These are phyloP conservation scores for Chlamydomonas incerta DNA, from an alignment of 139 green algal species.

Conservation along the genomic window DNA sequence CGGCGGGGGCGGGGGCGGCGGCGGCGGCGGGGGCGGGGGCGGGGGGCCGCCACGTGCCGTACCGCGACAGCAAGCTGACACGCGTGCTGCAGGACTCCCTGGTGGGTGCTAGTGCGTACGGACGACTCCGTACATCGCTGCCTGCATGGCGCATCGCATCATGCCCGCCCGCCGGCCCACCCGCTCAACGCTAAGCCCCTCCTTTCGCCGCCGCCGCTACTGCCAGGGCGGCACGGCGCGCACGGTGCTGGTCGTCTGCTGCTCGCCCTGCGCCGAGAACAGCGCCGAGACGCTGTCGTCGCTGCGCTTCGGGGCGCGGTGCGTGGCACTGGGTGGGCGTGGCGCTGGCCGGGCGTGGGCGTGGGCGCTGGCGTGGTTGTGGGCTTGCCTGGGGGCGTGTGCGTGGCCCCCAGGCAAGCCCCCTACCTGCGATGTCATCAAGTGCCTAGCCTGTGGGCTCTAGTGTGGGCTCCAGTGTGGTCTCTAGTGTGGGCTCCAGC, in stretches of 20 bases:
- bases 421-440: not conserved
- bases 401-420: not conserved
- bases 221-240: conserved; percentile 71
- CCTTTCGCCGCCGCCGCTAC: not conserved
- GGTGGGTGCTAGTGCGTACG: too few relatives aligned
- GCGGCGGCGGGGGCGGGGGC: not conserved
- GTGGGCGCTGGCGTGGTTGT: too few relatives aligned
- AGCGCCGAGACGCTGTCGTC: conserved; percentile 81
- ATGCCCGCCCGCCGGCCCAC: too few relatives aligned
- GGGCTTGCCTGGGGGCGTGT: too few relatives aligned
- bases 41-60: conserved; percentile 79
- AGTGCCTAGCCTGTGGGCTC: too few relatives aligned
- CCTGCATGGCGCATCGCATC: not conserved
- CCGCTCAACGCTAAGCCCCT: not conserved
- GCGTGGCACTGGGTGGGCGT: not conserved
- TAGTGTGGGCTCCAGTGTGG: too few relatives aligned
- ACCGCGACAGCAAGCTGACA: conserved; percentile 80
- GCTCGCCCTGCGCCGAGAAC: conserved; percentile 73
- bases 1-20: too few relatives aligned
- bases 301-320: conserved; percentile 60
- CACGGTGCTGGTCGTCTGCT: conserved; percentile 87
- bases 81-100: conserved; percentile 86
- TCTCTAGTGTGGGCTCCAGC: too few relatives aligned
- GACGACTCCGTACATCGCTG: not conserved
- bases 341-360: not conserved